Evolutionary conservation across 768 basidiomycete species (phyloP).

Genomic region (Pholiota conissans): DNA sequence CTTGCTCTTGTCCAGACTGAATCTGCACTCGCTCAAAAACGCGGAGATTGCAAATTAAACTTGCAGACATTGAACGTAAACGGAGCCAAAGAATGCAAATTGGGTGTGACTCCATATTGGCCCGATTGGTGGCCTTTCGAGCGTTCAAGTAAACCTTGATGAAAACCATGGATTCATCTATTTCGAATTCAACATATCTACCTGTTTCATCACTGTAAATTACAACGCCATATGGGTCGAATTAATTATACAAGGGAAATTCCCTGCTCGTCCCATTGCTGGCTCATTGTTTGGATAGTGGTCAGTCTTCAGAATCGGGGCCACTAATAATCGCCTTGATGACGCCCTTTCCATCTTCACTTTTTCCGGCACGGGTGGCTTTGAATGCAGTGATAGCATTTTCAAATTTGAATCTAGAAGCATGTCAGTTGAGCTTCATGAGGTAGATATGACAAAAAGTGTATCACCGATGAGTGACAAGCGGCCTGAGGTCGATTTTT

Average conservation of each 20-base stretch:
- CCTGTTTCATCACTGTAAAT: background rate
- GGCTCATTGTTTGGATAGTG: background rate
- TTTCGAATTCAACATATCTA: background rate
- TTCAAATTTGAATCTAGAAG: constrained; percentile 68
- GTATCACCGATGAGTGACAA: constrained; percentile 82
- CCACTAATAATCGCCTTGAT: constrained; percentile 92
- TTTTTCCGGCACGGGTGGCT: constrained; percentile 76
- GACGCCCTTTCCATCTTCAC: constrained; percentile 81
- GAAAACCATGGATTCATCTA: background rate
- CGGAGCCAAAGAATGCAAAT: constrained; percentile 23
- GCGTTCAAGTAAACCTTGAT: background rate
- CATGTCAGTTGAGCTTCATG: constrained; percentile 2
- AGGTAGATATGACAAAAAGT: background rate
- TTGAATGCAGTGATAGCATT: constrained; percentile 81
- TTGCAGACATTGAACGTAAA: constrained; percentile 37
- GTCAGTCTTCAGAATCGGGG: constrained; percentile 39
- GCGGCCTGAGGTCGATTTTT: constrained; percentile 81
- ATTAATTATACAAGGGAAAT: background rate
- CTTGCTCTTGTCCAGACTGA: constrained; percentile 82
- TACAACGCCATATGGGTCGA: background rate
- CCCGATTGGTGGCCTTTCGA: constrained; percentile 62
- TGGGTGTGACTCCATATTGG: constrained; percentile 64
- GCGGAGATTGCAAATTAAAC: constrained; percentile 44
- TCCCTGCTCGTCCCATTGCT: background rate
- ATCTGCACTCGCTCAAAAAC: constrained; percentile 56